phyloP scores from a whole-genome alignment of 2,329 filamentous ascomycete species.

The Fusarium sp. region DNA sequence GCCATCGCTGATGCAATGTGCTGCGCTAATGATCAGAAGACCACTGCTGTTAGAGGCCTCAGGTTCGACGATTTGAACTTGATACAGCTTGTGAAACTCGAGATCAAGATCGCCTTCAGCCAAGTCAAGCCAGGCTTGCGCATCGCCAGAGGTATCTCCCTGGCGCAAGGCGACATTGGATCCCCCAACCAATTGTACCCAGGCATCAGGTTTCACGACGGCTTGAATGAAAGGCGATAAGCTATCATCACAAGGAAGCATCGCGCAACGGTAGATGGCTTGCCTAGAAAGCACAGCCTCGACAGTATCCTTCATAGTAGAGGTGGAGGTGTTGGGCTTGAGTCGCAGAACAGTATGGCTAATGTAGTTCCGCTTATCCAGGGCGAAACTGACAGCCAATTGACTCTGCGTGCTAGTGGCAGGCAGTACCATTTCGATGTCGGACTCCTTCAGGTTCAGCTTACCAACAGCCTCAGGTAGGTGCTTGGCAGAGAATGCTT shows the following conservation, averaged over 20 bases:
- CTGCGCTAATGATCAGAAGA: constrained; percentile 6
- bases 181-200: neutral
- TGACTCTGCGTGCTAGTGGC: constrained; percentile 25
- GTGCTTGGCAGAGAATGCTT: neutral
- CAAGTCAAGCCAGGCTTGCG: neutral
- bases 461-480: neutral
- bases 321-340: fast-evolving
- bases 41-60: neutral
- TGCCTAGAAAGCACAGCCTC: neutral
- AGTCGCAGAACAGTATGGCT: constrained; percentile 10
- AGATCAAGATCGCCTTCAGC: neutral
- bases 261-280: constrained; percentile 5
- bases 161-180: neutral
- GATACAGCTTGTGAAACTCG: neutral
- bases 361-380: constrained; percentile 24
- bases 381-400: constrained; percentile 17
- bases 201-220: neutral
- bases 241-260: constrained; percentile 11
- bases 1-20: constrained; percentile 25
- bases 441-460: neutral
- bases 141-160: fast-evolving
- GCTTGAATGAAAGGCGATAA: constrained; percentile 12
- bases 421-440: constrained; percentile 8
- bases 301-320: neutral
- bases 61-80: neutral